Evolutionary conservation across 2,329 filamentous ascomycete genomes (phyloP).

Genomic region (Cladosporium sp.): DNA sequence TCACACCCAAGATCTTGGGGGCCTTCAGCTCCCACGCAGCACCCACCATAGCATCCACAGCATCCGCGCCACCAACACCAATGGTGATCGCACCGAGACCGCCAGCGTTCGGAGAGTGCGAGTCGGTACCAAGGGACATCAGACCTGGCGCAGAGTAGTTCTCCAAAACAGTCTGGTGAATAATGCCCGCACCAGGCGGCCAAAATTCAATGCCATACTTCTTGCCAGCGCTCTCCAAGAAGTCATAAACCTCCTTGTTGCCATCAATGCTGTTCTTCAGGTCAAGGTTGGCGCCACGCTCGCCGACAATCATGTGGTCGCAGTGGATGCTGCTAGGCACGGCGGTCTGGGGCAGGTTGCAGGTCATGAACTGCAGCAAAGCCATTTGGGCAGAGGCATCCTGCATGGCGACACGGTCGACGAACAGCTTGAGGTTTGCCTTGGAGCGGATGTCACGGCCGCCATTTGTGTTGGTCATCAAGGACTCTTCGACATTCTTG

Average conservation of each 20-base stretch:
- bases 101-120: slow-evolving; percentile 95
- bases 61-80: slow-evolving; percentile 93
- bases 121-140: slow-evolving; percentile 99
- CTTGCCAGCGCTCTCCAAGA: slow-evolving; percentile 85
- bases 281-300: slow-evolving; percentile 82
- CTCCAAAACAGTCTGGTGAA: slow-evolving; percentile 96
- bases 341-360: slow-evolving; percentile 79
- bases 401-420: slow-evolving; percentile 97
- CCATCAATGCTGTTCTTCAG: slow-evolving; percentile 77
- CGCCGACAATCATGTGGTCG: slow-evolving; percentile 96
- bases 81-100: slow-evolving; percentile 91
- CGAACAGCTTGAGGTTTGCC: slow-evolving; percentile 93
- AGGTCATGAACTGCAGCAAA: slow-evolving; percentile 96
- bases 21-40: slow-evolving; percentile 97
- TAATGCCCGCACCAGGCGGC: slow-evolving; percentile 89
- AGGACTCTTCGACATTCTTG: slow-evolving; percentile 80
- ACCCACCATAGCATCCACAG: slow-evolving; percentile 92
- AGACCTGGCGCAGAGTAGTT: slow-evolving; percentile 96
- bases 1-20: slow-evolving; percentile 81
- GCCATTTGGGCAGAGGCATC: slow-evolving; percentile 99
- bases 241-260: slow-evolving; percentile 97
- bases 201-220: slow-evolving; percentile 95
- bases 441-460: slow-evolving; percentile 77
- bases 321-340: slow-evolving; percentile 98
- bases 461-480: slow-evolving; percentile 77